Base-by-base conservation (phyloP, 148 eudicot species). In the Silene latifolia region DNA sequence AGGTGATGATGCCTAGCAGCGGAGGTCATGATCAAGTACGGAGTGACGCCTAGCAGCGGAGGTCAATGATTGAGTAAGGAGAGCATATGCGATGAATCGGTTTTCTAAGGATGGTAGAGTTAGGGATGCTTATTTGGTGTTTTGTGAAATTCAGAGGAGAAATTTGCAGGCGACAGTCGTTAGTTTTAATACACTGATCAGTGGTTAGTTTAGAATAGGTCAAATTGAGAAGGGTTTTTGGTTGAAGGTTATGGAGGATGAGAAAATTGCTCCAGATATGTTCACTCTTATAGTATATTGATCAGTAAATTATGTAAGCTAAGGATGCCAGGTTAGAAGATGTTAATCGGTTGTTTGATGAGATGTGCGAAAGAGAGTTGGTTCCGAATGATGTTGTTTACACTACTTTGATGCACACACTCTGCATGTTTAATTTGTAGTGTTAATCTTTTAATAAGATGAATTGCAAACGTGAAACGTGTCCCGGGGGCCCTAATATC, bases 101-200 rank as follows among this genome's bases (percentile, higher is more conserved):
- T 88, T 91, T 17, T 82, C 84, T 80, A 86, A 74, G 71, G 86
- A 82, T 27, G 90, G 90, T 63, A 81, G 74, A 76, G 35, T 86
- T n/a, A n/a, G n/a, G n/a, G n/a, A n/a, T n/a, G n/a, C n/a, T n/a
- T n/a, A n/a, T n/a, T n/a, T n/a, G n/a, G n/a, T n/a, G n/a, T n/a
- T n/a, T n/a, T n/a, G n/a, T n/a, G n/a, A n/a, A n/a, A n/a, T n/a
- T n/a, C n/a, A n/a, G n/a, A n/a, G n/a, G n/a, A n/a, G n/a, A n/a
- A n/a, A n/a, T n/a, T n/a, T n/a, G n/a, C n/a, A n/a, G 80, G 90
- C 91, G 4, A 84, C 84, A 56, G 87, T 76, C 76, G 90, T 89
- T 74, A 91, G 90, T 74, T 91, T 86, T 79, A 91, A 89, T 82
- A 91, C 89, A 76, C 79, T 89, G 83, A 84, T 91, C 25, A 89